phyloP scores from a whole-genome alignment of 306 rosid species.

The Alnus glutinosa region DNA sequence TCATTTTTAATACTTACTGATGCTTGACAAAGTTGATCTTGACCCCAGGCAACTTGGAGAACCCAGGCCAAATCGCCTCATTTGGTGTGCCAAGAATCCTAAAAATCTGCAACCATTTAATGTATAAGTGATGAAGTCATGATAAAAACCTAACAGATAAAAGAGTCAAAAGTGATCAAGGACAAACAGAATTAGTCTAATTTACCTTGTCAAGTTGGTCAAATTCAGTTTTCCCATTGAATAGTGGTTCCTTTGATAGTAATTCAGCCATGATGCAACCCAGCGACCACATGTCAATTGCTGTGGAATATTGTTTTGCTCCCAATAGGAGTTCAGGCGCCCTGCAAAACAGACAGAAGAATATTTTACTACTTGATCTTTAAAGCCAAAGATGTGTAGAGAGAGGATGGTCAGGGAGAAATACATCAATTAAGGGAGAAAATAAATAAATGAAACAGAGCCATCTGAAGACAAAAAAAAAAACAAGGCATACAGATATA shows the following conservation, averaged over 20 bases:
- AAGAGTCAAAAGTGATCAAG: not conserved
- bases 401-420: not conserved
- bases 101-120: conserved; percentile 59
- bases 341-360: conserved; percentile 52
- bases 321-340: conserved; percentile 98
- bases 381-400: not conserved
- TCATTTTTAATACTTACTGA: conserved; percentile 70
- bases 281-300: conserved; percentile 97
- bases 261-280: conserved; percentile 99
- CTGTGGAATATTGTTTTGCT: conserved; percentile 82
- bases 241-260: conserved; percentile 87
- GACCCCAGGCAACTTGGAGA: conserved; percentile 94
- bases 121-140: not conserved
- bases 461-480: not conserved
- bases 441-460: not conserved
- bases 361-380: not conserved
- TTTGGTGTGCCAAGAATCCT: conserved; percentile 95
- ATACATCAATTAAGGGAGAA: not conserved
- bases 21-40: conserved; percentile 98
- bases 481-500: not conserved
- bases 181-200: not conserved
- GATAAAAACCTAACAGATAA: not conserved
- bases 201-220: conserved; percentile 97
- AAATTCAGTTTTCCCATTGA: conserved; percentile 90
- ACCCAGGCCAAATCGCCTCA: conserved; percentile 95